A percentile compares a stretch with the other conserved stretches of the same genome.
Evolutionary conservation across 2,329 filamentous ascomycete species (phyloP).

Genomic region (Fusarium sp.): DNA sequence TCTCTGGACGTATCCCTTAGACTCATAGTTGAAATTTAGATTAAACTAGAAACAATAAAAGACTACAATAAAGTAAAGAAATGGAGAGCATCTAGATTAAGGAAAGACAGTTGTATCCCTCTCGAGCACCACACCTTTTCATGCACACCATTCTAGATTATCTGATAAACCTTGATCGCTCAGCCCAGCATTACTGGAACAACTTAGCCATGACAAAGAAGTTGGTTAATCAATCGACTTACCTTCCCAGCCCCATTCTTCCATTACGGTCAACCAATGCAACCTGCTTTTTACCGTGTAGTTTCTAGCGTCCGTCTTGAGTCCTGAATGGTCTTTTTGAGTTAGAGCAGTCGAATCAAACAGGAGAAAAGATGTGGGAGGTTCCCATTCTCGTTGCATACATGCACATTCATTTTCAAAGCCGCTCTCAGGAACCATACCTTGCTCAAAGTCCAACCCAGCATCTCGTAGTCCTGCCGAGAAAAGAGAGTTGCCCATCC

Average conservation of each 20-base stretch:
- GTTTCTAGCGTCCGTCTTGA: not conserved
- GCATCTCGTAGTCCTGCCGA: not conserved
- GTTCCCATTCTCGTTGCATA: not conserved
- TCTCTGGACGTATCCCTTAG: not conserved
- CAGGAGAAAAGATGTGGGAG: not conserved
- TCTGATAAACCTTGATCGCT: not conserved
- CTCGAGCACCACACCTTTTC: not conserved
- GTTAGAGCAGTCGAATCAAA: not conserved
- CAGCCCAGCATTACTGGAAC: not conserved
- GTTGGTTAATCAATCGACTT: not conserved
- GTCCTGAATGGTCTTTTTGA: not conserved
- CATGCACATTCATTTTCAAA: not conserved
- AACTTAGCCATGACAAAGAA: not conserved
- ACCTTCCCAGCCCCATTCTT: conserved; percentile 35
- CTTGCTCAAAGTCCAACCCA: not conserved
- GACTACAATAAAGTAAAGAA: not conserved
- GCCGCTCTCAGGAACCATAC: not conserved
- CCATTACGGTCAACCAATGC: conserved; percentile 27
- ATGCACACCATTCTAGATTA: not conserved
- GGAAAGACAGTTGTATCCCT: not conserved
- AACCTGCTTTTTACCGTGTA: conserved; percentile 16
- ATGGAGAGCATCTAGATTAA: not conserved
- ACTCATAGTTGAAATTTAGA: not conserved
- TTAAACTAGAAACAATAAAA: not conserved
- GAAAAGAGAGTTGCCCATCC: not conserved